phyloP scores from a whole-genome alignment of 768 basidiomycete species.

The Dioszegia hungarica region DNA sequence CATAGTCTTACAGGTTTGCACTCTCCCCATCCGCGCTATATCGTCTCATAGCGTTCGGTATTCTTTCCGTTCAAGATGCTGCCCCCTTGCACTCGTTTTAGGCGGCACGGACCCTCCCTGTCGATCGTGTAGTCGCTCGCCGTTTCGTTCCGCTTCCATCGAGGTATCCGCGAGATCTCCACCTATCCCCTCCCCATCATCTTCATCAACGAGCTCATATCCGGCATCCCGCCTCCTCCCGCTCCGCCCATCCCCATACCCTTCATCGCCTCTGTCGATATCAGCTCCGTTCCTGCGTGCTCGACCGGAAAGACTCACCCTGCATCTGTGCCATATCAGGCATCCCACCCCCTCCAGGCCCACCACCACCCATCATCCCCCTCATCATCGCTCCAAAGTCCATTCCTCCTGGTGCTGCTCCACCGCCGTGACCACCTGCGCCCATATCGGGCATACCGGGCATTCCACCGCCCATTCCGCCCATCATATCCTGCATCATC shows the following conservation, averaged over 20 bases:
- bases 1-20: no score
- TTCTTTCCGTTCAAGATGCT: no score
- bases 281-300: background rate
- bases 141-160: no score
- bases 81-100: no score
- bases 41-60: no score
- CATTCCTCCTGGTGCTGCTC: constrained; percentile 34
- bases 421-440: constrained; percentile 16
- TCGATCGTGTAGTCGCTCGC: no score
- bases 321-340: constrained; percentile 94
- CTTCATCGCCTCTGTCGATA: constrained; percentile 69
- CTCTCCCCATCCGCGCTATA: no score
- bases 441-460: constrained; percentile 20
- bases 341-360: constrained; percentile 70
- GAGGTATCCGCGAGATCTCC: background rate
- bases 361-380: constrained; percentile 79
- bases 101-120: no score
- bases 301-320: constrained; percentile 17
- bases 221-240: constrained; percentile 45
- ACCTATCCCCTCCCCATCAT: constrained; percentile 50
- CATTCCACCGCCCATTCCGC: constrained; percentile 34
- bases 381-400: constrained; percentile 69
- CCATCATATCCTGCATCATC: constrained; percentile 67
- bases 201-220: constrained; percentile 50
- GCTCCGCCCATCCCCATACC: constrained; percentile 57